A percentile compares a stretch with the other conserved stretches of the same genome.
Evolutionary conservation across 352 stramenopile genomes (phyloP).

Genomic region (Blastocystis sp.): DNA sequence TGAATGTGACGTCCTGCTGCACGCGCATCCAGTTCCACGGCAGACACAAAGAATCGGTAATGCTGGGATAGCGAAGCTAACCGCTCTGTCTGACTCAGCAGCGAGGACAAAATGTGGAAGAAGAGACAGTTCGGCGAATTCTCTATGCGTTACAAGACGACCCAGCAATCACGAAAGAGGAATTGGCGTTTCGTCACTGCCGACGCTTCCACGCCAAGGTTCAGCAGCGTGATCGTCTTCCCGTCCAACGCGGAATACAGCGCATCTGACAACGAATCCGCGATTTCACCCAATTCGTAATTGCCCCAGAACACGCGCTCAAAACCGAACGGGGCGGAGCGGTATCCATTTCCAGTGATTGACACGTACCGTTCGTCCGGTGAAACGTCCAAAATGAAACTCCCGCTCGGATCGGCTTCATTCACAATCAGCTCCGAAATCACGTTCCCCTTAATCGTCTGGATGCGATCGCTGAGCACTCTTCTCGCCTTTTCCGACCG

Average conservation of each 20-base stretch:
- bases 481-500: constrained; percentile 19
- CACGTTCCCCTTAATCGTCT: constrained; percentile 22
- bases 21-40: neutral
- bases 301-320: constrained; percentile 22
- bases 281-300: neutral
- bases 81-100: constrained; percentile 25
- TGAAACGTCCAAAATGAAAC: constrained; percentile 12
- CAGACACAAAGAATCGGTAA: constrained; percentile 32
- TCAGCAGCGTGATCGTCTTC: neutral
- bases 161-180: neutral
- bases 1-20: neutral
- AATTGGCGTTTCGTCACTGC: constrained; percentile 2
- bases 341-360: neutral
- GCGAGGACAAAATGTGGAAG: neutral
- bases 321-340: neutral
- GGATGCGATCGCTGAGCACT: constrained; percentile 43
- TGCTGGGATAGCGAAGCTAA: constrained; percentile 21
- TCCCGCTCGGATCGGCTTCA: neutral
- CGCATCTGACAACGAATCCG: neutral
- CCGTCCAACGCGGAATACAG: constrained; percentile 35
- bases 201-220: neutral
- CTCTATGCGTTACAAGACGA: neutral
- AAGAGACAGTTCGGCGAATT: neutral
- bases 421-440: neutral
- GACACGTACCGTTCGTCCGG: constrained; percentile 18